Evolutionary conservation across 192 early-diverging fungal species (phyloP), one percentile per base, ranked within the genome.

Genomic region (Backusella mclennaniae): DNA sequence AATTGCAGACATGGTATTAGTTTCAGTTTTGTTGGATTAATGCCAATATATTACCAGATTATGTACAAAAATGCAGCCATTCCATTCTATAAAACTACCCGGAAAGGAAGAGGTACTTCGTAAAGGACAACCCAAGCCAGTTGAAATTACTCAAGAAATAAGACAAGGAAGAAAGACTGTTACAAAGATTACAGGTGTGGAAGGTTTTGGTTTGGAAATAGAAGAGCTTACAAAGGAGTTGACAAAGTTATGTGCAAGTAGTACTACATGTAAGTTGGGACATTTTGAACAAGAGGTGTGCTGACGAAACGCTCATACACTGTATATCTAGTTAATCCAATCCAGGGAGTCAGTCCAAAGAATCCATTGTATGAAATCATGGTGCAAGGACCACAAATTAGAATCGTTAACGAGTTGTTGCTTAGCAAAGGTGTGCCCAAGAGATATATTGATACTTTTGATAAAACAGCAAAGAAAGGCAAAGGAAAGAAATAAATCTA

Each of bases 361-460:
- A 68, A 83, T 42, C 84, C 88, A 17, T 41, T 88, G 36, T 80
- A 84, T 23, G 93, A 95, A 73, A 84, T 95, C 6, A 87, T 94
- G 88, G 90, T 92, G 0, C 93, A 95, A 80, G 93, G 93, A n/a
- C 85, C 85, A 42, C 93, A 95, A 73, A 80, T 87, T 38, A 92
- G 89, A 76, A 87, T 85, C 66, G 82, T 92, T 4, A 87, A 84
- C n/a, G 79, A 76, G 14, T 67, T 86, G 2, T 73, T 94, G 35
- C 66, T 85, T 3, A 77, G 79, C 36, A 85, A 81, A 71, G 86
- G 88, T 38, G 83, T 87, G 15, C 88, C 88, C 14, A 87, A 87
- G 67, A 85, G 85, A 38, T 85, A 76, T 67, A 80, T 89, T 33
- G 80, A 83, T 46, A 69, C 76, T 3, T 78, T 74, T 36, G 82